Evolutionary conservation across 2,329 filamentous ascomycete genomes (phyloP).

Genomic region (Penicillium crustosum): DNA sequence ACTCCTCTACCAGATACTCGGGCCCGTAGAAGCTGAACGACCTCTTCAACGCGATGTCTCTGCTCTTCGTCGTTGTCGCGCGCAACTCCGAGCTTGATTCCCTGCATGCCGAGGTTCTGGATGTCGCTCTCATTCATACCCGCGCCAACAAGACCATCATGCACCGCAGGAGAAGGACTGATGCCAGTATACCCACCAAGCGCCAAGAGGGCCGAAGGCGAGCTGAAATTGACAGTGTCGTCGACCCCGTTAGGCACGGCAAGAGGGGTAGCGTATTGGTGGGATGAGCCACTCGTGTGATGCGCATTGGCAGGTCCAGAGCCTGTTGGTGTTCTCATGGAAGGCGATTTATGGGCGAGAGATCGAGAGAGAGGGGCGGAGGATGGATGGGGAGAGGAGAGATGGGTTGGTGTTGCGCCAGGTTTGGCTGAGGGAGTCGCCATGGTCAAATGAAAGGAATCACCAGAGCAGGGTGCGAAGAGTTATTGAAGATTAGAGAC

Average conservation of each 20-base stretch:
- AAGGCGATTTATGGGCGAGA: slow-evolving; percentile 48
- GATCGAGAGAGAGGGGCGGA: slow-evolving; percentile 41
- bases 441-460: slow-evolving; percentile 30
- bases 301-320: slow-evolving; percentile 38
- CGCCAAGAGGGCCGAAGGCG: slow-evolving; percentile 46
- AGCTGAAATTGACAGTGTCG: slow-evolving; percentile 46
- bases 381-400: slow-evolving; percentile 46
- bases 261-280: slow-evolving; percentile 47
- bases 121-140: slow-evolving; percentile 43
- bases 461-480: not conserved
- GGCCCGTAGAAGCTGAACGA: slow-evolving; percentile 41
- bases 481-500: not conserved
- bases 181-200: slow-evolving; percentile 45
- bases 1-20: slow-evolving; percentile 46
- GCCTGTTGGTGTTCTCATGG: slow-evolving; percentile 45
- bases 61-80: slow-evolving; percentile 46
- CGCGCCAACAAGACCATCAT: slow-evolving; percentile 38
- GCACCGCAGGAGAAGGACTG: slow-evolving; percentile 41
- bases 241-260: slow-evolving; percentile 39
- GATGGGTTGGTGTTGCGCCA: slow-evolving; percentile 44
- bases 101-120: slow-evolving; percentile 41
- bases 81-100: slow-evolving; percentile 36
- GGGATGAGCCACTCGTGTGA: slow-evolving; percentile 38
- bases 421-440: slow-evolving; percentile 48
- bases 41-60: slow-evolving; percentile 42